Percentiles rank a stretch among this genome's conserved stretches.
phyloP scores from a whole-genome alignment of 164 flowering plant genomes.

The Umbilicus rupestris region DNA sequence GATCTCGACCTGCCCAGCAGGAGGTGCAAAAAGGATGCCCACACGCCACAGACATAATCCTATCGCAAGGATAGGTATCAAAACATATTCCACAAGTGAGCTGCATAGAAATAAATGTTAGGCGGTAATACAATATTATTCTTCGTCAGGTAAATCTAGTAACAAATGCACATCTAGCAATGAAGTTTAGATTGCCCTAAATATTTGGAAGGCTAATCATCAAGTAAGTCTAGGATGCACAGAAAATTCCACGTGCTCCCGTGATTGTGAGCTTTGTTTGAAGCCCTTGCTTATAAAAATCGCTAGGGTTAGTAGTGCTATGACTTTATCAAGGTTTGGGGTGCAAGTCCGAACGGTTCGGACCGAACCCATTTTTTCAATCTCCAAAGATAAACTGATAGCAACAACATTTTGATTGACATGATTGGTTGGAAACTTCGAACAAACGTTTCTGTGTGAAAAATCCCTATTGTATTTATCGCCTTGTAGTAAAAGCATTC shows the following conservation, averaged over 20 bases:
- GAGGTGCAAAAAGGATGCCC: conserved; percentile 77
- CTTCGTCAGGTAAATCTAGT: background rate
- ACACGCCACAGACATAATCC: conserved; percentile 65
- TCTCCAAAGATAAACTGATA: too few species aligned
- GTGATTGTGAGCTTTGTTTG: too few species aligned
- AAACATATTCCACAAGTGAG: conserved; percentile 91
- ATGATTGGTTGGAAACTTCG: background rate
- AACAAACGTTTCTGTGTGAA: background rate
- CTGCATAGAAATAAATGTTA: conserved; percentile 31
- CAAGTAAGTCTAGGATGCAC: too few species aligned
- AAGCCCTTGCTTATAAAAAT: background rate
- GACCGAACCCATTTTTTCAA: background rate
- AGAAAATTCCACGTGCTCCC: too few species aligned
- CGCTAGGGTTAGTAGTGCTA: background rate
- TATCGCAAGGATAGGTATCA: conserved; percentile 52
- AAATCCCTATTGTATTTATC: too few species aligned
- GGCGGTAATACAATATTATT: background rate
- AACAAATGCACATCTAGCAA: background rate
- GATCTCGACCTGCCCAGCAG: conserved; percentile 36
- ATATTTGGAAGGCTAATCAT: too few species aligned
- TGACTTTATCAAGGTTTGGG: background rate
- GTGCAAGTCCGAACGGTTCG: background rate
- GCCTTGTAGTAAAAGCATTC: too few species aligned
- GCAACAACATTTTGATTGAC: background rate
- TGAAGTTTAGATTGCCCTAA: background rate